phyloP scores from a whole-genome alignment of 331 rosid species.

The Rhamnella rubrinervis region DNA sequence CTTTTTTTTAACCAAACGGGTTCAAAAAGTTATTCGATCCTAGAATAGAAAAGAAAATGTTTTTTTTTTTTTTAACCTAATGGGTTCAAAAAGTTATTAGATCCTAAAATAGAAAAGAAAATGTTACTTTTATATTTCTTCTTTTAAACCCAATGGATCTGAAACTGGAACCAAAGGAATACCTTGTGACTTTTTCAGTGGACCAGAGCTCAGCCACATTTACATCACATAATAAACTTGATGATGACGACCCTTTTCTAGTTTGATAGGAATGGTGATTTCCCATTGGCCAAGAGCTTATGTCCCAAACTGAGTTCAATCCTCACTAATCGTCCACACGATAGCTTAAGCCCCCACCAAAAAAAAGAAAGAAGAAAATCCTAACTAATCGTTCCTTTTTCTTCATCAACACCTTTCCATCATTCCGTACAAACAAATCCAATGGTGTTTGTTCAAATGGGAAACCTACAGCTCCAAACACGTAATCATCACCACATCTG shows the following conservation, averaged over 20 bases:
- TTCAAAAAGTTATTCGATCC: too few species aligned
- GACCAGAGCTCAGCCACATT: slow-evolving; percentile 1
- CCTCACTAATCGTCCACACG: neutral
- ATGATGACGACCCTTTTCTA: slow-evolving; percentile 5
- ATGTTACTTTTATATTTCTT: too few species aligned
- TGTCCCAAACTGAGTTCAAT: neutral
- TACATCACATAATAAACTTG: neutral
- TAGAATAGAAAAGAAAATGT: too few species aligned
- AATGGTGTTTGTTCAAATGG: neutral
- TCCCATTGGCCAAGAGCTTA: slow-evolving; percentile 1
- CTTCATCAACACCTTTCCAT: neutral
- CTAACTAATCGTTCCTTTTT: neutral
- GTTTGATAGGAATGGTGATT: neutral
- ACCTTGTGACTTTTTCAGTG: neutral
- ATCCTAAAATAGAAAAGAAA: too few species aligned
- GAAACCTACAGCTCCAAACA: neutral
- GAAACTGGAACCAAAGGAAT: neutral
- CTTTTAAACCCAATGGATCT: neutral
- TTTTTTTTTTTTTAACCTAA: too few species aligned
- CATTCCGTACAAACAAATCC: neutral
- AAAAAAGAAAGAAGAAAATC: too few species aligned
- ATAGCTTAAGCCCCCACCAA: too few species aligned
- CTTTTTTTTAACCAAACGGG: too few species aligned
- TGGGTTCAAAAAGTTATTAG: too few species aligned
- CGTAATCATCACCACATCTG: neutral